phyloP scores from a whole-genome alignment of 176 grass and related monocot genomes.

The bread wheat (Triticum aestivum) region IWGSC_CS_RefSeq_v2.1 NC_057794.1:464323929-464324428 shows the following conservation, averaged over 20 bases:
- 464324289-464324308: slow-evolving; percentile 96
- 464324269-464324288: slow-evolving; percentile 62
- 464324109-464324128: slow-evolving; percentile 70
- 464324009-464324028: neutral
- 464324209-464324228: neutral
- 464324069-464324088: neutral
- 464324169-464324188: neutral
- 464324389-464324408: slow-evolving; percentile 71
- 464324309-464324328: slow-evolving; percentile 56
- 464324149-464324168: neutral
- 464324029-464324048: neutral
- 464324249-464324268: slow-evolving; percentile 77
- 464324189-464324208: neutral
- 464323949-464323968: slow-evolving; percentile 50
- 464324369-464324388: slow-evolving; percentile 65
- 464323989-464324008: neutral
- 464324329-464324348: slow-evolving; percentile 72
- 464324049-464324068: neutral
- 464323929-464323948: slow-evolving; percentile 1
- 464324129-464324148: slow-evolving; percentile 45
- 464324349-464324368: slow-evolving; percentile 55
- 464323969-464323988: neutral
- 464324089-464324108: slow-evolving; percentile 19
- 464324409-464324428: neutral
- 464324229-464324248: slow-evolving; percentile 88